Conservation (phyloP, 495 filamentous ascomycete genomes). For the Neurospora sublineolata region DNA sequence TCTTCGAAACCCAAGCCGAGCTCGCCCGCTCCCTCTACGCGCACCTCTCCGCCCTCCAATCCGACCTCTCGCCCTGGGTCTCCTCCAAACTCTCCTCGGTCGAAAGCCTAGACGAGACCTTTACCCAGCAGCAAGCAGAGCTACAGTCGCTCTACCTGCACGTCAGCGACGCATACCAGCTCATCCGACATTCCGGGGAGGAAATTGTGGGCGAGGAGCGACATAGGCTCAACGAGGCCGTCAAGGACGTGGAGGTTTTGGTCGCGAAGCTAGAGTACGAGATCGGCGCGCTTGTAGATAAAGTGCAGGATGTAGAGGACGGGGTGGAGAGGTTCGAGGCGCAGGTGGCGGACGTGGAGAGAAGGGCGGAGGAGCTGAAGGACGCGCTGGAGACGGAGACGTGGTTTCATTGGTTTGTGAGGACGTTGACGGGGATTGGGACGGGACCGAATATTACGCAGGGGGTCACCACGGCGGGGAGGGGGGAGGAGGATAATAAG, state of each 20-base stretch:
- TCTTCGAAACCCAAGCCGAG: constrained; percentile 28
- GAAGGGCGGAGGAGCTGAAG: constrained; percentile 58
- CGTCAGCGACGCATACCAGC: constrained; percentile 51
- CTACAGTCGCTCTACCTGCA: constrained; percentile 59
- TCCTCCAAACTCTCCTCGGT: constrained; percentile 49
- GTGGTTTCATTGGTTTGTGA: constrained; percentile 47
- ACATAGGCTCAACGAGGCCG: constrained; percentile 52
- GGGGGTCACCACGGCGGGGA: not conserved
- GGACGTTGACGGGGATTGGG: constrained; percentile 48
- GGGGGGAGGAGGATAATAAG: not conserved
- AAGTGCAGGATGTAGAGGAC: constrained; percentile 81
- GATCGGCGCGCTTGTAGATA: constrained; percentile 64
- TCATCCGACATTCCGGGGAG: constrained; percentile 51
- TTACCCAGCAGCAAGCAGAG: constrained; percentile 51
- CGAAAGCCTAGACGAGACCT: constrained; percentile 49
- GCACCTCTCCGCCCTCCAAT: constrained; percentile 37
- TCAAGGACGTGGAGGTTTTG: constrained; percentile 73
- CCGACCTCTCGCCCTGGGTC: constrained; percentile 52
- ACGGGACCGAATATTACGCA: constrained; percentile 42
- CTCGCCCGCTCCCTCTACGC: constrained; percentile 49
- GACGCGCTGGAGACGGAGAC: constrained; percentile 50
- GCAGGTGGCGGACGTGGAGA: constrained; percentile 70
- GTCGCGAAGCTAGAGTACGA: constrained; percentile 92
- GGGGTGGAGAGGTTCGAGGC: constrained; percentile 69
- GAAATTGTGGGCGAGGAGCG: constrained; percentile 59